Evolutionary conservation across 177 flowering plant species (phyloP).

Genomic region (Vitis hybrid): DNA sequence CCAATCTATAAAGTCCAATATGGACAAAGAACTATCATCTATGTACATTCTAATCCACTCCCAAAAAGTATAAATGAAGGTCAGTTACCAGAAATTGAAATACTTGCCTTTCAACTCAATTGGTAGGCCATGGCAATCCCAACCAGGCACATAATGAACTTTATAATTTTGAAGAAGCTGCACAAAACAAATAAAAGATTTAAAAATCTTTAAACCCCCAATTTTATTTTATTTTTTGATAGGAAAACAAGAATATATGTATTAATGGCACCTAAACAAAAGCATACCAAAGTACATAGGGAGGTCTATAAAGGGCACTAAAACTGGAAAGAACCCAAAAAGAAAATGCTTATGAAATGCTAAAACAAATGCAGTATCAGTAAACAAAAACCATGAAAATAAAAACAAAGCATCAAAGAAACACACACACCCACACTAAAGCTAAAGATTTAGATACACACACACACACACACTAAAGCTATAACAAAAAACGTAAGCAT

Average conservation of each 20-base stretch:
- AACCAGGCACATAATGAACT: conserved; percentile 93
- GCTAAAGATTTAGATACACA: too few relatives aligned
- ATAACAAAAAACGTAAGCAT: too few relatives aligned
- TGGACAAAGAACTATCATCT: too few relatives aligned
- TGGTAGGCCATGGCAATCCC: conserved; percentile 99
- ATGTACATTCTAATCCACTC: too few relatives aligned
- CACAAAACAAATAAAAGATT: conserved; percentile 14
- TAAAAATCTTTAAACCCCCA: background rate
- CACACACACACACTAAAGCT: too few relatives aligned
- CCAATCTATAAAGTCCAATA: too few relatives aligned
- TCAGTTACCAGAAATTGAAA: background rate
- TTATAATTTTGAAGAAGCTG: conserved; percentile 95
- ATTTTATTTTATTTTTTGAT: background rate
- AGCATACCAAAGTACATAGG: too few relatives aligned
- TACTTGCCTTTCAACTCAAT: conserved; percentile 97
- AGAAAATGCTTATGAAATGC: background rate
- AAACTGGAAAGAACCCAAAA: background rate
- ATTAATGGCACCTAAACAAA: too few relatives aligned
- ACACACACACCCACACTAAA: too few relatives aligned
- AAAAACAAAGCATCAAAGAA: background rate
- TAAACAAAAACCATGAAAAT: conserved; percentile 1
- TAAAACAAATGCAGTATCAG: background rate
- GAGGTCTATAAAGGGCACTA: too few relatives aligned
- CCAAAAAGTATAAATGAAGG: background rate
- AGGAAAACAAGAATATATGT: too few relatives aligned